Evolutionary conservation across 257 asterid genomes (phyloP), one percentile per base, ranked within the genome.

Genomic region (Primulina tabacum): DNA sequence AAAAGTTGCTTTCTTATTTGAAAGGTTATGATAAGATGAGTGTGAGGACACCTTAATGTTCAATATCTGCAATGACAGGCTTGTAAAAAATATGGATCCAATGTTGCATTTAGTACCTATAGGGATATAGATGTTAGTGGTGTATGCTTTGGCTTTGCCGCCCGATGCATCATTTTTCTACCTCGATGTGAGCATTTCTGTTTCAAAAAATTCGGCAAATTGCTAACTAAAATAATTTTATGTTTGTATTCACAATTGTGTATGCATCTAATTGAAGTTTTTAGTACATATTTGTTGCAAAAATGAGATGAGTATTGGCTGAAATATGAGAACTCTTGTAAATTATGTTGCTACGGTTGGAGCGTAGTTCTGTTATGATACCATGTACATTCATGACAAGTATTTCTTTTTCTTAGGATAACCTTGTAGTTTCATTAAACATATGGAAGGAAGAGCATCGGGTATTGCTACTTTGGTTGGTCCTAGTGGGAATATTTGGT

Each of bases 401-500:
- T 60, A 4, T 8, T 37, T 8, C 17, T 55, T 28, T 52, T 40
- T 40, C 59, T 75, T 96, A 92, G 98, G 83, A 77, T 72, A 84
- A 64, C 98, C 98, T 8, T 70, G 64, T 50, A 81, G 79, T 78
- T 92, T 89, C 68, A 65, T 77, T 43, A 79, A 79, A 66, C 80
- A 83, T 64, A 59, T 92, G 73, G 87, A 86, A 74, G 86, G 84
- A 55, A 70, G 72, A 32, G 64, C 74, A 53, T 74, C 76, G 1
- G 86, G 83, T 61, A 74, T 82, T n/a, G 76, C 80, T 67, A 60
- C 78, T 68, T 65, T 85, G 75, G 74, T 77, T 32, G 90, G 86
- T 75, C 90, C 90, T 20, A 81, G 90, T 70, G 83, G 82, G 78
- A 82, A 78, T 52, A 70, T 29, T 62, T 85, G 90, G 90, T 73